Evolutionary conservation across 2,329 filamentous ascomycete genomes (phyloP).

Genomic region (Pseudogymnoascus sp.): DNA sequence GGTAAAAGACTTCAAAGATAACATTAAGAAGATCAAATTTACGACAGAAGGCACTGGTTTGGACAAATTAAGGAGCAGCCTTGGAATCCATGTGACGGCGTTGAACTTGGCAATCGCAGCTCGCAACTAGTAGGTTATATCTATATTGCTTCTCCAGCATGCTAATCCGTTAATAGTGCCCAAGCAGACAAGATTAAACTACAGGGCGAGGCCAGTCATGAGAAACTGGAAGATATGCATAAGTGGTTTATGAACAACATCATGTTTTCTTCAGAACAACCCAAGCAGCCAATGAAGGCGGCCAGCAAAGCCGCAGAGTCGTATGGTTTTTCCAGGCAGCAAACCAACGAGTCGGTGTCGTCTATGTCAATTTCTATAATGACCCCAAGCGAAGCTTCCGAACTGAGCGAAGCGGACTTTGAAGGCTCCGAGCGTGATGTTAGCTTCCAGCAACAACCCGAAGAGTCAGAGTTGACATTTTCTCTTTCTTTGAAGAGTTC

Average conservation of each 20-base stretch:
- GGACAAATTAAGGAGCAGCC: conserved; percentile 1
- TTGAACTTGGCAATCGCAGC: conserved; percentile 9
- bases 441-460: neutral
- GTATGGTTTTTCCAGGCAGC: neutral
- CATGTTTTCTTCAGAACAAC: neutral
- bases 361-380: neutral
- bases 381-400: neutral
- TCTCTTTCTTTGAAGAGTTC: neutral
- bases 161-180: neutral
- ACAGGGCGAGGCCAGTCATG: neutral
- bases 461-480: neutral
- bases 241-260: neutral
- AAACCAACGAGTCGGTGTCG: neutral
- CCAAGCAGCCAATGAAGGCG: neutral
- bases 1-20: neutral
- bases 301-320: neutral
- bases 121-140: neutral
- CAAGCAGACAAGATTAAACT: neutral
- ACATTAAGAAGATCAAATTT: conserved; percentile 11
- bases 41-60: conserved; percentile 7
- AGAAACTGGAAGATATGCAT: neutral
- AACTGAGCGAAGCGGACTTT: neutral
- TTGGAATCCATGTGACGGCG: conserved; percentile 8
- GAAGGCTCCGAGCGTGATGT: neutral
- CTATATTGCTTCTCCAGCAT: neutral